Base-by-base conservation (phyloP, 768 basidiomycete species). In the Pleurotus giganteus region DNA sequence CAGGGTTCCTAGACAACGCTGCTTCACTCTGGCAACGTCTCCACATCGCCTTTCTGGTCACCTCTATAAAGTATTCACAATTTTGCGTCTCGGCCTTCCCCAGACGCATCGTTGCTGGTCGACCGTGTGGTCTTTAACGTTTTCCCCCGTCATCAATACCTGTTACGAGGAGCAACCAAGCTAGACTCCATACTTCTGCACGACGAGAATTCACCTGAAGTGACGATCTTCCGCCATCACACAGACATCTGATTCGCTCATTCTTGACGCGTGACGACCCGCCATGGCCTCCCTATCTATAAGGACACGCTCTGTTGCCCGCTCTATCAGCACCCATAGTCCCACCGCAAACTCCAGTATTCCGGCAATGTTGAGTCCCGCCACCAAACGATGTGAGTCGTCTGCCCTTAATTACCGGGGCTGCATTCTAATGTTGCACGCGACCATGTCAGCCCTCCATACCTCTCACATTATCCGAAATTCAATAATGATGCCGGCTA, bases 401-500 rank as follows among this genome's bases (percentile, higher is more conserved):
- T 17, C 49, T 24, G 36, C 27, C 12, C 26, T 17, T 24, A 37
- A 36, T 32, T 12, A 13, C 24, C 36, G 34, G 13, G 34, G 17
- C 34, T 41, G 19, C 7, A 13, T 24, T 24, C 44, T 28, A 45
- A 45, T 19, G 24, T 12, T 13, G 12, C 21, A 37, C 34, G 34
- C 49, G 34, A 51, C 34, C 49, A 51, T 51, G 34, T 21, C 32
- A 51, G 49, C 31, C 49, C 34, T 51, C 17, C 49, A 51, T 32
- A 51, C 49, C 34, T 51, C 49, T 34, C 49, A 32, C 46, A 45
- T 42, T 44, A 24, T 47, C 12, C 62, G 69, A 50, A 68, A 73
- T 45, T 71, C 69, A 12, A 78, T 76, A 28, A 63, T 74, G 60
- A 93, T 94, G 89, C 91, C 92, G 28, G 88, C 89, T 51, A 87